Conservation (phyloP, 805 yeast species). For the Candida nonsorbophila region DNA sequence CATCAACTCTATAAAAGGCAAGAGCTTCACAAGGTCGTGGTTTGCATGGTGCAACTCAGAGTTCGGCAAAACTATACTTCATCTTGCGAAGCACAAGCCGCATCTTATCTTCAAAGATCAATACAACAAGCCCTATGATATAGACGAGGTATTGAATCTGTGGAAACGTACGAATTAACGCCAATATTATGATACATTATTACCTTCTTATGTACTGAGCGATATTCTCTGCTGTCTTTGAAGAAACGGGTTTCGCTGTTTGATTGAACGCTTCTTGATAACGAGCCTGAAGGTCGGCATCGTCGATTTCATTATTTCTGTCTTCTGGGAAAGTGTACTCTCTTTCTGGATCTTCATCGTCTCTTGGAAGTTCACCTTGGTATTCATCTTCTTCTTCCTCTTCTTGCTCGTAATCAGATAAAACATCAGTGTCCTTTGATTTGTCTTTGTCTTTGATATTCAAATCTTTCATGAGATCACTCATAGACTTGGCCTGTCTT, state of each 20-base stretch:
- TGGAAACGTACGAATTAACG: constrained; percentile 1
- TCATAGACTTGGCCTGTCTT: constrained; percentile 66
- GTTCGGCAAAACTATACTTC: constrained; percentile 80
- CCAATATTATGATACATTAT: constrained; percentile 1
- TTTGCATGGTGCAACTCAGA: constrained; percentile 94
- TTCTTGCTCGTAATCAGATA: constrained; percentile 48
- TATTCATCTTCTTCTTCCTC: constrained; percentile 45
- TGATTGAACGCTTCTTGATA: constrained; percentile 70
- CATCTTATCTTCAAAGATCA: constrained; percentile 56
- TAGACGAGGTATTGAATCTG: constrained; percentile 17
- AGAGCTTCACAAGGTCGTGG: constrained; percentile 76
- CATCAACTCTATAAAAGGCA: constrained; percentile 47
- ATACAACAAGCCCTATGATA: constrained; percentile 20
- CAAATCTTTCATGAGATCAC: constrained; percentile 78
- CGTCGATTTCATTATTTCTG: constrained; percentile 55
- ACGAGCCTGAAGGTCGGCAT: constrained; percentile 54
- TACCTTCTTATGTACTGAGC: constrained; percentile 55
- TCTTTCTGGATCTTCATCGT: constrained; percentile 44
- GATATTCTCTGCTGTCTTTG: constrained; percentile 66
- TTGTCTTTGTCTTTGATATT: constrained; percentile 48
- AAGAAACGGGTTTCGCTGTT: constrained; percentile 56
- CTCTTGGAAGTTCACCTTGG: constrained; percentile 44
- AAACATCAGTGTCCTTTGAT: constrained; percentile 39
- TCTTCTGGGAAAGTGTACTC: constrained; percentile 71
- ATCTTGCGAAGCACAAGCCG: constrained; percentile 69